Base-by-base conservation (phyloP, 805 yeast genomes). In the Grigorovia jiainica region DNA sequence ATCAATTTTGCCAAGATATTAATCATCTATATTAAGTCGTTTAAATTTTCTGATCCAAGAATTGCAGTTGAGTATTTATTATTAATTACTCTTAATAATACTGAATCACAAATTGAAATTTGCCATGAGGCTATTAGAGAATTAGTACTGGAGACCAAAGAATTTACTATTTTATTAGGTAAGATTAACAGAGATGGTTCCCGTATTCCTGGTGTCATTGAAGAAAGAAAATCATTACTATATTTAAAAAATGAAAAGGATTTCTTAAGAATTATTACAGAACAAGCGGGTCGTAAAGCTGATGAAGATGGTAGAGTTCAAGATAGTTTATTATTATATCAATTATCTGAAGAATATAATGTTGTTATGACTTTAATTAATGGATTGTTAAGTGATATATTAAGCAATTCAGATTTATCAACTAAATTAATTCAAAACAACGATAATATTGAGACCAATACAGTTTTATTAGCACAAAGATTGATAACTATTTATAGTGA, bases 11-110 rank as follows among this genome's bases (percentile, higher is more conserved):
- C 83, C 16, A 70, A 84, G 43, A 60, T 87, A 40, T 52, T 92
- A 38, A 95, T 94, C 1, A 76, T 79, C 17, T 90, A 86, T 62
- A 83, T 92, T 9, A 73, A 87, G 47, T 76, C 80, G 15, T 90
- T 92, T 69, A 80, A 87, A 53, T 75, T 76, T 44, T 76, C 90
- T 32, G 95, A 87, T 63, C 95, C 97, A 19, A 76, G 80, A 53
- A 85, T 82, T 43, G 97, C 97, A 0, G 83, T 85, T n/a, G 95
- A 90, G 58, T 92, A 92, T 56, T 64, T 90, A 40, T 71, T 83
- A 20, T 66, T 84, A 50, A 78, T 87, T 21, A 79, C 85, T 38
- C 53, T 87, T 51, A 64, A 69, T 48, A 66, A 54, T 10, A 61
- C 59, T 19, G 64, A 69, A 48, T 65, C 55, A 13, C 82, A 79